Percentiles rank a stretch among this genome's conserved stretches.
Evolutionary conservation across 2,329 filamentous ascomycete genomes (phyloP).

Genomic region (Botrytis tulipae): DNA sequence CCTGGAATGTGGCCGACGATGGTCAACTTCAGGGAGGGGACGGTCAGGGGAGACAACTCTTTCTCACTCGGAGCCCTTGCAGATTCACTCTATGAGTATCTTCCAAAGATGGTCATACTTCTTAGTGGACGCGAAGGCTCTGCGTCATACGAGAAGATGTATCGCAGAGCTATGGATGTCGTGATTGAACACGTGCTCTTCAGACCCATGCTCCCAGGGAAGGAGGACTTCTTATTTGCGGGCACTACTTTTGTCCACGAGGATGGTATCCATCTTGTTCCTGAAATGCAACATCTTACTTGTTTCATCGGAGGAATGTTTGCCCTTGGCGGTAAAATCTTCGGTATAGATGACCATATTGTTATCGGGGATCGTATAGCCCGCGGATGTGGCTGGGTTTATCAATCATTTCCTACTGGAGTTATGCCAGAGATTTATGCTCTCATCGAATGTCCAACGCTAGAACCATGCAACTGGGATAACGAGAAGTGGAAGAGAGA

Average conservation of each 20-base stretch:
- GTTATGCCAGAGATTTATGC: slow-evolving; percentile 60
- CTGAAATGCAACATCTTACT: slow-evolving; percentile 57
- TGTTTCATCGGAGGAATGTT: slow-evolving; percentile 71
- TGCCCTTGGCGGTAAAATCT: slow-evolving; percentile 61
- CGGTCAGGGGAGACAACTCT: slow-evolving; percentile 53
- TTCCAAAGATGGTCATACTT: slow-evolving; percentile 50
- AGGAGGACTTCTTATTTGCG: slow-evolving; percentile 47
- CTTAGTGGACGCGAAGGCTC: slow-evolving; percentile 15
- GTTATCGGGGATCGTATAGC: slow-evolving; percentile 55
- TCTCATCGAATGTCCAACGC: slow-evolving; percentile 29
- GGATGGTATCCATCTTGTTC: slow-evolving; percentile 13
- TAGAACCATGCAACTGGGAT: slow-evolving; percentile 26
- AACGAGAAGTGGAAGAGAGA: slow-evolving; percentile 51
- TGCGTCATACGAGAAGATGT: slow-evolving; percentile 42
- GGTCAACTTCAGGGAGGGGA: slow-evolving; percentile 51
- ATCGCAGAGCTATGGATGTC: slow-evolving; percentile 43
- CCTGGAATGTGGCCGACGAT: slow-evolving; percentile 61
- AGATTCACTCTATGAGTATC: slow-evolving; percentile 62
- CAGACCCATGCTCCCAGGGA: slow-evolving; percentile 44
- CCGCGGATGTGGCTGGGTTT: slow-evolving; percentile 60
- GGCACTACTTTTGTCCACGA: slow-evolving; percentile 42
- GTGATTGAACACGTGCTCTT: slow-evolving; percentile 46
- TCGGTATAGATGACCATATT: slow-evolving; percentile 52
- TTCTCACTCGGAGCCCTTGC: slow-evolving; percentile 55
- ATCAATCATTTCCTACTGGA: slow-evolving; percentile 53